Conservation (phyloP, 805 yeast species). For the Lachancea lanzarotensis region DNA sequence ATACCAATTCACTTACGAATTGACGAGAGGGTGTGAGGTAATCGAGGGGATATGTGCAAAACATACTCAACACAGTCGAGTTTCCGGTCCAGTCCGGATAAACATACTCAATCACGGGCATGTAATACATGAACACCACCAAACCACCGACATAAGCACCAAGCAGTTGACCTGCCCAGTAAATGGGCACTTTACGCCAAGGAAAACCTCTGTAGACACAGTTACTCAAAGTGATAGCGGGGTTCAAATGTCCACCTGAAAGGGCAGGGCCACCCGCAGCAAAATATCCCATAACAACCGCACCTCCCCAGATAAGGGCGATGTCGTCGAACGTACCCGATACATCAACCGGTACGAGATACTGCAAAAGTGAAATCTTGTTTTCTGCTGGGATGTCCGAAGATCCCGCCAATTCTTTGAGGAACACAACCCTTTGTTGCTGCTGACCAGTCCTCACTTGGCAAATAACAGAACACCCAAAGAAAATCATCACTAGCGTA, state of each 20-base stretch:
- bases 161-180: constrained; percentile 41
- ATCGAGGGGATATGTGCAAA: constrained; percentile 40
- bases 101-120: constrained; percentile 30
- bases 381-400: constrained; percentile 8
- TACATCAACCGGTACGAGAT: constrained; percentile 19
- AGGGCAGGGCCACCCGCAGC: constrained; percentile 45
- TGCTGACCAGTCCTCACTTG: constrained; percentile 36
- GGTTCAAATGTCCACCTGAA: constrained; percentile 54
- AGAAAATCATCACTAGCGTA: constrained; percentile 38
- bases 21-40: constrained; percentile 39
- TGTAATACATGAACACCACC: constrained; percentile 40
- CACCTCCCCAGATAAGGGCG: constrained; percentile 49
- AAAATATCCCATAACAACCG: constrained; percentile 45
- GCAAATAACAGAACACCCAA: constrained; percentile 45
- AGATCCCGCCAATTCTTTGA: constrained; percentile 9
- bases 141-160: constrained; percentile 46
- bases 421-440: constrained; percentile 15
- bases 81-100: constrained; percentile 24
- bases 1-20: constrained; percentile 42
- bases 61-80: constrained; percentile 38
- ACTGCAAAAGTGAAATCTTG: constrained; percentile 9
- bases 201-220: constrained; percentile 49
- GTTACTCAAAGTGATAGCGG: constrained; percentile 44
- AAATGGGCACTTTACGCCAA: constrained; percentile 40
- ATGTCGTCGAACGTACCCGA: constrained; percentile 40